phyloP scores from a whole-genome alignment of 805 yeast genomes.

The Candida mattraensis region DNA sequence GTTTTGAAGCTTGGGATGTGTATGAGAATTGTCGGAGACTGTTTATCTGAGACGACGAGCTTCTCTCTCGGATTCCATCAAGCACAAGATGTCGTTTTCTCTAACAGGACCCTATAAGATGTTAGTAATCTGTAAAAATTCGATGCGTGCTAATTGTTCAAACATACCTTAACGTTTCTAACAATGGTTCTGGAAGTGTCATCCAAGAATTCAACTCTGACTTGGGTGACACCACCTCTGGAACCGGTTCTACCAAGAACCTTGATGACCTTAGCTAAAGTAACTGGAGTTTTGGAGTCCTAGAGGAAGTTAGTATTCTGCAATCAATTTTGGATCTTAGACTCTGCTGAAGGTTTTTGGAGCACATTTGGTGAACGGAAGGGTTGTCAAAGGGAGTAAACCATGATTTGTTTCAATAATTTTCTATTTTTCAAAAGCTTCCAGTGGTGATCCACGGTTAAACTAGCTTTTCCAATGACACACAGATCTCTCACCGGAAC shows the following conservation, averaged over 20 bases:
- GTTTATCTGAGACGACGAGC: slow-evolving; percentile 89
- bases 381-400: no score
- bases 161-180: slow-evolving; percentile 77
- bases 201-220: slow-evolving; percentile 95
- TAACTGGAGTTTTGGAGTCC: slow-evolving; percentile 86
- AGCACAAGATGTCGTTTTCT: slow-evolving; percentile 96
- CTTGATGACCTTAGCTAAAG: slow-evolving; percentile 99
- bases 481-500: no score
- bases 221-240: slow-evolving; percentile 99
- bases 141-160: not conserved
- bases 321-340: slow-evolving; percentile 1
- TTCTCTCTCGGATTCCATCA: slow-evolving; percentile 99
- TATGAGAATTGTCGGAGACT: slow-evolving; percentile 6
- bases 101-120: slow-evolving; percentile 76
- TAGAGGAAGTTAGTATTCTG: slow-evolving; percentile 20
- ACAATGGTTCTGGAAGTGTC: slow-evolving; percentile 93
- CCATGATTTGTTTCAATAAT: slow-evolving; percentile 7
- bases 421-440: no score
- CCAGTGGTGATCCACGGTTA: no score
- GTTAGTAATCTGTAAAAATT: slow-evolving; percentile 10
- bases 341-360: no score
- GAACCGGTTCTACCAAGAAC: slow-evolving; percentile 99
- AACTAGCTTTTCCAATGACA: no score
- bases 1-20: slow-evolving; percentile 6
- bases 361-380: no score